Evolutionary conservation across 1,139 yeast genomes (phyloP).

Genomic region (Kodamaea alishanica): DNA sequence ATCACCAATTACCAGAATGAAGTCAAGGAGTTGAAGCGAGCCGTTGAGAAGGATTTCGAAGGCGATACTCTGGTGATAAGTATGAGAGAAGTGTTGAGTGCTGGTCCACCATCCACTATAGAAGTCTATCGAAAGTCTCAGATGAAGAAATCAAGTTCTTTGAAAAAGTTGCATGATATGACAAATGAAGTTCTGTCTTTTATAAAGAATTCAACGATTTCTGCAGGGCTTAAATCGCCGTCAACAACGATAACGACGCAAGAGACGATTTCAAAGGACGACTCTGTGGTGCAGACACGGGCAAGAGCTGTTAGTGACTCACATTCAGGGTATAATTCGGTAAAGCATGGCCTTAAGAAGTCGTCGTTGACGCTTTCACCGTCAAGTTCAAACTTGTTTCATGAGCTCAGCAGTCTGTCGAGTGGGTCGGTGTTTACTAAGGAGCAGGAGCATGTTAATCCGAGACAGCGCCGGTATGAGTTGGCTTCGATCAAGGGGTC

Average conservation of each 20-base stretch:
- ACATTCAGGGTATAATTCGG: no score
- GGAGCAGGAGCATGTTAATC: conserved; percentile 7
- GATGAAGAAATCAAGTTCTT: conserved; percentile 14
- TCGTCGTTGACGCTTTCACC: conserved; percentile 9
- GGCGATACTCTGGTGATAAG: conserved; percentile 30
- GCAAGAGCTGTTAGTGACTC: background rate
- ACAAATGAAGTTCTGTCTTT: conserved; percentile 14
- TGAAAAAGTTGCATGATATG: conserved; percentile 17
- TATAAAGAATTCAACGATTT: conserved; percentile 10
- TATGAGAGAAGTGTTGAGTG: conserved; percentile 29
- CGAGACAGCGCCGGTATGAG: conserved; percentile 7
- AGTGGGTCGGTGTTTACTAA: no score
- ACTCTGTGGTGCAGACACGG: background rate
- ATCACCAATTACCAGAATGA: conserved; percentile 37
- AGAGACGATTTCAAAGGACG: conserved; percentile 4
- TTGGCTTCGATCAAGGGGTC: conserved; percentile 16
- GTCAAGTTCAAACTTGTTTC: conserved; percentile 7
- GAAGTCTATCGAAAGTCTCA: conserved; percentile 1
- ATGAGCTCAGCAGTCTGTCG: conserved; percentile 12
- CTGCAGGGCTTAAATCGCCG: conserved; percentile 7
- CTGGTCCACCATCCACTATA: conserved; percentile 29
- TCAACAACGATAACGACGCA: conserved; percentile 8
- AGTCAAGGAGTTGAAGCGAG: conserved; percentile 20
- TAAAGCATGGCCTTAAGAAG: background rate
- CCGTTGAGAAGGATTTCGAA: conserved; percentile 7